These are phyloP conservation scores for Asterionellopsis glacialis DNA, from an alignment of 108 stramenopile genomes.

Conservation along the genomic window DNA sequence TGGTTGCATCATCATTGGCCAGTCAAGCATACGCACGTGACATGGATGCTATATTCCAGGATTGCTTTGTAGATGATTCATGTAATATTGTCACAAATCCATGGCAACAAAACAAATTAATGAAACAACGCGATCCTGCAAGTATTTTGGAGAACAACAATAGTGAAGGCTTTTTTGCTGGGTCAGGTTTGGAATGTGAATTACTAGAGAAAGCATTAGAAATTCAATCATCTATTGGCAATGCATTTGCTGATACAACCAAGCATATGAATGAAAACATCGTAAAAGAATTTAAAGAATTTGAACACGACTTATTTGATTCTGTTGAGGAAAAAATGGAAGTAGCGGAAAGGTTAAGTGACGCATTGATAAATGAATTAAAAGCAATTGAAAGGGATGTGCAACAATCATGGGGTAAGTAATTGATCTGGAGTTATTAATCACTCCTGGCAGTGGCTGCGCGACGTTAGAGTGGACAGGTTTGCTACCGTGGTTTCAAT, in stretches of 20 bases:
- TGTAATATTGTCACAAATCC: background rate
- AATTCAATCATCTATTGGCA: background rate
- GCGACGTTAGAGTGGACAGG: too few relatives aligned
- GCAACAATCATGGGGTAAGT: background rate
- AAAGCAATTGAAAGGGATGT: background rate
- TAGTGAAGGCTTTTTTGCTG: too few relatives aligned
- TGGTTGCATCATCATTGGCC: slow-evolving; percentile 16
- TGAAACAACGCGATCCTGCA: background rate
- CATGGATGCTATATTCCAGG: background rate
- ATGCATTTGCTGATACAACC: background rate
- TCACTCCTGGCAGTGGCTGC: too few relatives aligned
- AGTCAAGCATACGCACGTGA: background rate
- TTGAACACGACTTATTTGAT: background rate
- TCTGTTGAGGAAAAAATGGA: background rate
- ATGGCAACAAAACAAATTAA: background rate
- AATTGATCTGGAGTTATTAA: too few relatives aligned
- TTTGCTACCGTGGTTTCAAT: too few relatives aligned
- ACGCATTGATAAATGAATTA: background rate
- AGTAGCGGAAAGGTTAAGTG: background rate
- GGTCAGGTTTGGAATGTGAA: too few relatives aligned
- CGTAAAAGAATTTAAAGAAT: background rate
- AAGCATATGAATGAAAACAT: background rate
- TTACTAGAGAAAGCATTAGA: background rate
- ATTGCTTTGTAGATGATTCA: background rate
- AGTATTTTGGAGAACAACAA: background rate